These are phyloP conservation scores for Trichopus zeylanicus DNA, from an alignment of 116 monocot genomes.

Conservation along the genomic window DNA sequence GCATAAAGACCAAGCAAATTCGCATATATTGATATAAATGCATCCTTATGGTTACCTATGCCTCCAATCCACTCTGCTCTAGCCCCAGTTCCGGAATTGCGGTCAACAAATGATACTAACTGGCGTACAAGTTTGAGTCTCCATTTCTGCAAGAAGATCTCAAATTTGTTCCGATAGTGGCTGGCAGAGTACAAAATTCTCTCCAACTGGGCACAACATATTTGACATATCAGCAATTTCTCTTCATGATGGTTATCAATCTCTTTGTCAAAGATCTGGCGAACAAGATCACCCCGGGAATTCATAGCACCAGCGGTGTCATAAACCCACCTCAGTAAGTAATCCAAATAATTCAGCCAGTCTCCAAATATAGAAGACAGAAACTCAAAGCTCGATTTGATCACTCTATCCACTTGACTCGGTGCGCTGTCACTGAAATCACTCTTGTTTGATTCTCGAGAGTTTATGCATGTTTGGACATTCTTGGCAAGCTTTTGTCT, in stretches of 20 bases:
- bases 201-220: conserved; percentile 81
- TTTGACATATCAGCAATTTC: conserved; percentile 87
- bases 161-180: conserved; percentile 7
- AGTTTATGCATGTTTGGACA: conserved; percentile 45
- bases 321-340: conserved; percentile 42
- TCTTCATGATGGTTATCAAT: conserved; percentile 99
- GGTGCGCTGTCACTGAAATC: conserved; percentile 20
- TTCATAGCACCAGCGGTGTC: conserved; percentile 22
- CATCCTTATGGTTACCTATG: conserved; percentile 93
- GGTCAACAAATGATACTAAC: conserved; percentile 34
- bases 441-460: conserved; percentile 10
- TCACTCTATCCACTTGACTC: conserved; percentile 76
- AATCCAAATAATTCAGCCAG: conserved; percentile 58
- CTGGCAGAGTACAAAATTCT: conserved; percentile 23
- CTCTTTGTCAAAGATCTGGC: conserved; percentile 93
- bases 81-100: conserved; percentile 25
- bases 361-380: conserved; percentile 65
- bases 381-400: conserved; percentile 58
- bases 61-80: conserved; percentile 86
- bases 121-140: conserved; percentile 41
- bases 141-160: conserved; percentile 43
- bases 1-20: conserved; percentile 74
- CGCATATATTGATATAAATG: conserved; percentile 65
- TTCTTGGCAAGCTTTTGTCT: conserved; percentile 66
- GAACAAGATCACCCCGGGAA: conserved; percentile 56